Base-by-base conservation (phyloP, 2,329 filamentous ascomycete species). In the Pezicula carpinea region DNA sequence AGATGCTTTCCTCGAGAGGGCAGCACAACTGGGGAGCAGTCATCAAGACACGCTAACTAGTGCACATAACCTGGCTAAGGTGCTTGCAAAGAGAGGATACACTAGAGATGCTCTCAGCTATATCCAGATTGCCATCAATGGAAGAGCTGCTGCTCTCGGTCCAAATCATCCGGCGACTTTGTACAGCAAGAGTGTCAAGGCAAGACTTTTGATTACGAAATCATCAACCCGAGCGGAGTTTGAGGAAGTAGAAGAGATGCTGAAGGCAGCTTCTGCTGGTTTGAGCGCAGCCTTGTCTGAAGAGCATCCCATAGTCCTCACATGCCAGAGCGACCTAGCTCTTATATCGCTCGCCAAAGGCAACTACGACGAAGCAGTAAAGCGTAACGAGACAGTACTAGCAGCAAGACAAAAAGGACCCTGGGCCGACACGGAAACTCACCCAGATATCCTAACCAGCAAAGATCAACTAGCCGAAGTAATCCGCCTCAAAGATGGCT, bases 371-470 rank as follows among this genome's bases (percentile, higher is more conserved):
- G 50, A 49, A 26, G 50, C 58, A 13, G 52, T 55, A 41, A 47
- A 54, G 13, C 51, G 57, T 42, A 58, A 59, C 19, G 46, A 46
- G 15, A 34, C 46, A 6, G 51, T 49, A 8, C 39, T 60, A 6
- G 43, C 46, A 26, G 41, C 48, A 3, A 46, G 55, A 34, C 46
- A 54, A 19, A 34, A 51, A 21, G 58, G 54, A 4, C 58, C 55
- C n/a, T 57, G 58, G 58, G 39, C 49, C 15, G 52, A 59, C 7
- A 35, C 53, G 17, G 47, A 52, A 14, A 50, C 48, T 15, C 56
- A 60, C 42, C 58, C 58, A 2, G 57, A 60, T 23, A 58, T 54
- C n/a, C 39, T 60, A 17, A 57, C 50, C 6, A 60, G 55, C 33
- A 53, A 53, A n/a, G 51, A 60, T 39, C 52, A 57, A 21, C 47